These are phyloP conservation scores for Apocynum venetum DNA, from an alignment of 257 asterid species.

Conservation along the genomic window DNA sequence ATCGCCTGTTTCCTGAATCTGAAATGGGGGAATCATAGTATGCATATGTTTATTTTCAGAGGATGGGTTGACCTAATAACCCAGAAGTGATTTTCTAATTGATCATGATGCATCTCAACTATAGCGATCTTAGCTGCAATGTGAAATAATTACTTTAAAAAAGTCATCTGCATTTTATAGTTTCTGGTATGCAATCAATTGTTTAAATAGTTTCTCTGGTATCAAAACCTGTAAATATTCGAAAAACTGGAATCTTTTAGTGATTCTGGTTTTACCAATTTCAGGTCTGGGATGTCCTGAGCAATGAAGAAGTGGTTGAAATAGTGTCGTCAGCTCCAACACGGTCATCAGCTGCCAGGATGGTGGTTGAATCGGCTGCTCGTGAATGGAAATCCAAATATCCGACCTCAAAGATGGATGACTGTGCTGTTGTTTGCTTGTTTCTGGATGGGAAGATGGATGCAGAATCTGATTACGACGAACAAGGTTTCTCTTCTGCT, in stretches of 20 bases:
- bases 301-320: constrained; percentile 93
- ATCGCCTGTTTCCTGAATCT: neutral
- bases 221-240: no score
- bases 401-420: constrained; percentile 95
- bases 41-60: neutral
- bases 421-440: constrained; percentile 91
- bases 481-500: constrained; percentile 75
- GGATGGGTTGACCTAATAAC: neutral
- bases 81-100: neutral
- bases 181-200: neutral
- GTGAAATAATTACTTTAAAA: neutral
- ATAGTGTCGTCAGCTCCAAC: constrained; percentile 70
- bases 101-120: neutral
- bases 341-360: constrained; percentile 77
- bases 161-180: no score
- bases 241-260: neutral
- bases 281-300: constrained; percentile 96
- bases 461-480: constrained; percentile 75
- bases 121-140: neutral
- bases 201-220: no score
- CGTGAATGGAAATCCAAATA: constrained; percentile 90
- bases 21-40: neutral
- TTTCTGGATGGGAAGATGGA: constrained; percentile 91
- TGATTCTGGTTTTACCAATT: neutral
- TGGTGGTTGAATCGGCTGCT: constrained; percentile 78